Percentiles rank a stretch among this genome's conserved stretches.
Evolutionary conservation across 345 rosid species (phyloP).

Genomic region (Citrus sinensis): DVS_A1.0 CM039165.1:15702001-15702500

Average conservation of each 20-base stretch:
- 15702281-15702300: background rate
- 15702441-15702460: background rate
- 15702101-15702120: too few species aligned
- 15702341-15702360: background rate
- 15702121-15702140: too few species aligned
- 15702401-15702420: background rate
- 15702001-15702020: background rate
- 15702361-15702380: background rate
- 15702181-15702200: constrained; percentile 74
- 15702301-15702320: background rate
- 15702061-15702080: too few species aligned
- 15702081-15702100: too few species aligned
- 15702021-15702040: background rate
- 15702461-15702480: background rate
- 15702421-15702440: background rate
- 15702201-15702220: constrained; percentile 77
- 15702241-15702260: background rate
- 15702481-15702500: background rate
- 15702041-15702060: background rate
- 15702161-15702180: constrained; percentile 39
- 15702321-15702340: background rate
- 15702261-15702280: background rate
- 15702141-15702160: too few species aligned
- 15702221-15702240: constrained; percentile 51
- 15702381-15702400: background rate